Conservation (phyloP, 2,329 filamentous ascomycete species). For the Biscogniauxia mediterranea region DNA sequence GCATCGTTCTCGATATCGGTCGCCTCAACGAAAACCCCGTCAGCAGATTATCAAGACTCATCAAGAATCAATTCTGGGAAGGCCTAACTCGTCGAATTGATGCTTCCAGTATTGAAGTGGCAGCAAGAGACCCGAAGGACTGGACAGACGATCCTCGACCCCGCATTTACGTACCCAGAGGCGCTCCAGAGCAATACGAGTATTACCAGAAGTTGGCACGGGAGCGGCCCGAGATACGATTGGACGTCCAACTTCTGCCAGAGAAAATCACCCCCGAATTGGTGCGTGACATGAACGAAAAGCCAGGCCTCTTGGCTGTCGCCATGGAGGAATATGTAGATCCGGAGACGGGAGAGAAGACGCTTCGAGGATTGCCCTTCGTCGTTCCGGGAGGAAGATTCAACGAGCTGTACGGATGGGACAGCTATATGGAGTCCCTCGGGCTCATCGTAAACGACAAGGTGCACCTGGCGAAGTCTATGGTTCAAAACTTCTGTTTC, state of each 20-base stretch:
- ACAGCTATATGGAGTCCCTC: slow-evolving; percentile 97
- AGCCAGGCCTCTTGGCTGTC: slow-evolving; percentile 84
- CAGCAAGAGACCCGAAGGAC: slow-evolving; percentile 89
- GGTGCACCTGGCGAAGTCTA: slow-evolving; percentile 83
- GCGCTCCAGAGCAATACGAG: slow-evolving; percentile 81
- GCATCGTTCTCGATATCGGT: slow-evolving; percentile 87
- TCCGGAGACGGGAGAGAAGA: slow-evolving; percentile 64
- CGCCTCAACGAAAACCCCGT: slow-evolving; percentile 95
- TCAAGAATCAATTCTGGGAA: slow-evolving; percentile 90
- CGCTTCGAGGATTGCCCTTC: slow-evolving; percentile 80
- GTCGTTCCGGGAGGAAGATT: slow-evolving; percentile 97
- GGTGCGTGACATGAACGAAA: slow-evolving; percentile 79
- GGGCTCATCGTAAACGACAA: slow-evolving; percentile 84
- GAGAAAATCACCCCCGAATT: slow-evolving; percentile 77
- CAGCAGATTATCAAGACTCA: slow-evolving; percentile 78
- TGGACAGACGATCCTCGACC: slow-evolving; percentile 89
- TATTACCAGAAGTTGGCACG: slow-evolving; percentile 83
- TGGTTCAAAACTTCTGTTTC: slow-evolving; percentile 97
- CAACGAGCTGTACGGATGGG: slow-evolving; percentile 98
- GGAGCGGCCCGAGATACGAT: slow-evolving; percentile 75
- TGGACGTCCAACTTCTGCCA: slow-evolving; percentile 81
- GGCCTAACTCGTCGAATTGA: slow-evolving; percentile 88
- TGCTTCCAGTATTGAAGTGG: slow-evolving; percentile 79
- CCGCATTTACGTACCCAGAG: slow-evolving; percentile 84
- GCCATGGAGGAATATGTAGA: slow-evolving; percentile 78